Base-by-base conservation (phyloP, 2,329 filamentous ascomycete genomes). In the Trichoderma afroharzianum region DNA sequence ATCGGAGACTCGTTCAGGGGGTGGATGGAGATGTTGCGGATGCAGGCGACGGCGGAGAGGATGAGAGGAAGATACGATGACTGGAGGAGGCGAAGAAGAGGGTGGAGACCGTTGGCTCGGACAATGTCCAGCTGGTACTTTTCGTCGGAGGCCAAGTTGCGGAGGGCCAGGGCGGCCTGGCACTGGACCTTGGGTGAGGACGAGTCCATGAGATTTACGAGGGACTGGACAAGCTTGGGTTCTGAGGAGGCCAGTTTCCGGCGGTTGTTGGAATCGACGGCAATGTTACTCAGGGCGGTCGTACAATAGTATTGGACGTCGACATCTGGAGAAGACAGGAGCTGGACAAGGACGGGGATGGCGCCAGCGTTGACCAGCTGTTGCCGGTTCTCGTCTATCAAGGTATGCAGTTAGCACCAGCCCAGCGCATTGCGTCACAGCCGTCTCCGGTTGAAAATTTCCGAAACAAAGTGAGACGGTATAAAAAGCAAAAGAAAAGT, bases 221-320 rank as follows among this genome's bases (percentile, higher is more conserved):
- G 85, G 9, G 94, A 97, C 79, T 97, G 94, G 28, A 99, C 95
- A 30, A 99, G 88, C 75, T 95, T 93, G 26, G 93, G 91, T 80
- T 99, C 96, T 9, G 93, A 95, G 78, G 97, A 92, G 33, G 95
- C 94, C 68, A 99, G 88, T 80, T 95, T 94, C 79, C 95, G 94
- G 76, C 96, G 88, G 83, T 98, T 98, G 78, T 90, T 92, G 59
- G 92, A 88, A 80, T 99, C 96, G 68, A 99, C 96, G 7, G 96
- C 96, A 76, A 99, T 99, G 81, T 99, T 99, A 87, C 95, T 98
- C 72, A 99, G 88, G 14, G 96, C 96, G 5, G 96, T 99, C 21
- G 96, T 99, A 85, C 96, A 99, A 83, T 99, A 99, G 83, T 99
- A 99, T 83, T 99, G 96, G 36, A 99, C 96, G 79, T 99, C 96